A percentile compares a stretch with the other conserved stretches of the same genome.
phyloP scores from a whole-genome alignment of 345 rosid species.

The Reutealis trisperma region DNA sequence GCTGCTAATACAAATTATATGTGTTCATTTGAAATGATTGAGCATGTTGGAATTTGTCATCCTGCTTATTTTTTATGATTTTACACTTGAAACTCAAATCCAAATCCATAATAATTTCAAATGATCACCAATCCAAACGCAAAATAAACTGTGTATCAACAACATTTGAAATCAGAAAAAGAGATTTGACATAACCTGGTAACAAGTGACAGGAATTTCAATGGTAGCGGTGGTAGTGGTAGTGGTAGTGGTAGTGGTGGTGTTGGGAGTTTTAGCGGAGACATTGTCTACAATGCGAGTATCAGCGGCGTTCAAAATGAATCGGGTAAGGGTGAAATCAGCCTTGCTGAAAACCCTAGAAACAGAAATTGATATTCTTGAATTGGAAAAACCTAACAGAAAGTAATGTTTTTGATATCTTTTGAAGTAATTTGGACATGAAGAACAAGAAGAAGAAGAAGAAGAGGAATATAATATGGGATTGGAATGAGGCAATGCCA shows the following conservation, averaged over 20 bases:
- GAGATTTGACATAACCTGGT: conserved; percentile 46
- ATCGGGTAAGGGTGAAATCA: conserved; percentile 1
- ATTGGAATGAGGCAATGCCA: conserved; percentile 9
- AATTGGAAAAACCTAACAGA: not conserved
- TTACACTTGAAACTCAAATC: no score
- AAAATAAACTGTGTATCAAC: no score
- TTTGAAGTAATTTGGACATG: not conserved
- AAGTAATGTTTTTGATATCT: not conserved
- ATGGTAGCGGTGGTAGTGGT: conserved; percentile 23
- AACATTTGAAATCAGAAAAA: no score
- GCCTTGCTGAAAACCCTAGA: conserved; percentile 22
- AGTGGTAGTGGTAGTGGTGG: conserved; percentile 1
- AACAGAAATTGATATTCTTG: not conserved
- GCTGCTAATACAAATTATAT: no score
- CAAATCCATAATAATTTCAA: no score
- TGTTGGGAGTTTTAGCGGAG: conserved; percentile 19
- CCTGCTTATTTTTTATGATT: no score
- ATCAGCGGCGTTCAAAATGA: conserved; percentile 44
- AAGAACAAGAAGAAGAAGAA: not conserved
- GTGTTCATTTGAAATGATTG: no score
- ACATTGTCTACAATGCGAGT: conserved; percentile 54
- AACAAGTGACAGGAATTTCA: conserved; percentile 76
- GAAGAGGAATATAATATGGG: not conserved
- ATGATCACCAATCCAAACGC: no score
- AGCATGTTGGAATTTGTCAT: no score